These are phyloP conservation scores for Pichia californica DNA, from an alignment of 805 yeast species.

Conservation along the genomic window DNA sequence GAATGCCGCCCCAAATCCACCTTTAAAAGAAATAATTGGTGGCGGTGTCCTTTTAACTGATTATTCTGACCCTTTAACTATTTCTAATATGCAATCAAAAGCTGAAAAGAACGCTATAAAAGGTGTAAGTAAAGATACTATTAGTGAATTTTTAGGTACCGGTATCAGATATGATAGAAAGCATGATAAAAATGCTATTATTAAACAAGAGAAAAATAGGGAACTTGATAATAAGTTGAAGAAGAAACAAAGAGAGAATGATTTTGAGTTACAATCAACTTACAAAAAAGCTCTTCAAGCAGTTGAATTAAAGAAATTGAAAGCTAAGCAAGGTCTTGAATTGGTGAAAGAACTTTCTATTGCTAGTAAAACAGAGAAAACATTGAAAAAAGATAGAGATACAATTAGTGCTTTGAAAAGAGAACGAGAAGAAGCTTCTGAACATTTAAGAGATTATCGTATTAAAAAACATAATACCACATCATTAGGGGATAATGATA, in stretches of 20 bases:
- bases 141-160: too few species aligned
- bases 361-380: conserved; percentile 4
- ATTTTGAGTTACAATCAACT: conserved; percentile 2
- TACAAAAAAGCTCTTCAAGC: conserved; percentile 4
- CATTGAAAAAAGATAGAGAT: conserved; percentile 4
- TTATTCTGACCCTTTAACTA: conserved; percentile 12
- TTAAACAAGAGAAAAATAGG: conserved; percentile 33
- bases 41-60: conserved; percentile 13
- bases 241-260: conserved; percentile 21
- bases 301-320: not conserved
- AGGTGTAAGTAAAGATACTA: too few species aligned
- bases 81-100: conserved; percentile 7
- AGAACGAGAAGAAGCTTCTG: conserved; percentile 3
- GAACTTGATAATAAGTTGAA: conserved; percentile 34
- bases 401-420: not conserved
- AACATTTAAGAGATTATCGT: not conserved
- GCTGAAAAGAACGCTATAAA: too few species aligned
- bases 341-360: not conserved
- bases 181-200: conserved; percentile 40
- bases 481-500: not conserved
- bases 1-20: not conserved
- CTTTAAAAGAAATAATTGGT: too few species aligned
- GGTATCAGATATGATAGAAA: conserved; percentile 45
- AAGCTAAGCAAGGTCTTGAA: not conserved
- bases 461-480: not conserved